Base-by-base conservation (phyloP, 495 filamentous ascomycete species). In the Lineolata rhizophorae region DNA sequence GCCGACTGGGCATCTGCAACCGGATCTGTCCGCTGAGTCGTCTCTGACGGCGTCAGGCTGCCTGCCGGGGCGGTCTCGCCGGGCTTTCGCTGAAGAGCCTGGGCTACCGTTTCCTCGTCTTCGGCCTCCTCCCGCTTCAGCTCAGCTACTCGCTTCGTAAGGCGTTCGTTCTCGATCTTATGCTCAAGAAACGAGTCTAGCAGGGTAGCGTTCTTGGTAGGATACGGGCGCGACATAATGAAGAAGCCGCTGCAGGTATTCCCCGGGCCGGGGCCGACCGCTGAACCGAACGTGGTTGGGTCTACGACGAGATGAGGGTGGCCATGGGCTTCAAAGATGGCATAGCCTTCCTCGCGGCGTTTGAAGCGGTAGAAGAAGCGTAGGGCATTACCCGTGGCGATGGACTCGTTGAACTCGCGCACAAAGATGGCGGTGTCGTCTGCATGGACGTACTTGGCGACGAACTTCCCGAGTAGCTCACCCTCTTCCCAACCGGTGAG, bases 161-260 rank as follows among this genome's bases (percentile, higher is more conserved):
- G 52, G 12, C 87, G 69, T 51, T 91, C 83, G 43, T 97, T 94
- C 50, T 95, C 87, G 30, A 95, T 83, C 51, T 94, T 94, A 54
- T 94, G 85, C 51, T 97, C 87, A 10, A 97, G 59, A 39, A 93
- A 94, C 0, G 85, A 90, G 51, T 97, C 83, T 30, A 97, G 54
- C 5, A 93, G 58, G 6, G 65, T 69, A 0, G 80, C 70, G 45
- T 82, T 87, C 48, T 75, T 81, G 29, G 76, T 87, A 4, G 82
- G 83, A 50, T 94, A 92, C 6, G 82, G 87, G 14, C 87, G 65
- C 16, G 81, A 71, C 69, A 92, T 79, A 58, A 97, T 77, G 52
- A 95, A 93, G 46, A 93, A 76, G 12, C 85, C 84, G 38, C 75
- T 67, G 52, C 85, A 93, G 40, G 72, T 73, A 2, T 70, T 65